Conservation (phyloP, 805 yeast genomes). For the Suhomyces pyralidae region DNA sequence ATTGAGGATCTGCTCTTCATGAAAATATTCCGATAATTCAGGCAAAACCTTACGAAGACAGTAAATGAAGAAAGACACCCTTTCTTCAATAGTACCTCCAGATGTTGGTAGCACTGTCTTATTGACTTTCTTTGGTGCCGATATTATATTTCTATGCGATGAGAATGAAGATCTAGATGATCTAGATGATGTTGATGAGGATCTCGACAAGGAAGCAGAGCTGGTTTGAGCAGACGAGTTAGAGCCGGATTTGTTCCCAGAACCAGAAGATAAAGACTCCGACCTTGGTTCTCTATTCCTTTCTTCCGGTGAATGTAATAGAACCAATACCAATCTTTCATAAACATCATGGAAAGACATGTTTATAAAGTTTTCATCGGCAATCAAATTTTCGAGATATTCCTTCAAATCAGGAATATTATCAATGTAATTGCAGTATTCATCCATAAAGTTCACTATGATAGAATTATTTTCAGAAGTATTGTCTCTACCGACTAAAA, state of each 20-base stretch:
- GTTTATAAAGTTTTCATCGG: constrained; percentile 24
- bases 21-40: constrained; percentile 69
- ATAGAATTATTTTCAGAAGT: constrained; percentile 22
- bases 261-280: neutral
- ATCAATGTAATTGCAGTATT: constrained; percentile 38
- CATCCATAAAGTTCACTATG: constrained; percentile 33
- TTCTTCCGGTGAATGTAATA: constrained; percentile 69
- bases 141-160: neutral
- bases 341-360: constrained; percentile 65
- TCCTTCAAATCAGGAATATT: constrained; percentile 24
- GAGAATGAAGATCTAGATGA: constrained; percentile 3
- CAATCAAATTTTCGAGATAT: constrained; percentile 20
- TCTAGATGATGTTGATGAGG: neutral
- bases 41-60: constrained; percentile 64
- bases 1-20: constrained; percentile 74
- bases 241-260: constrained; percentile 5
- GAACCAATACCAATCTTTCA: constrained; percentile 72
- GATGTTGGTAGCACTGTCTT: constrained; percentile 45
- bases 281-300: constrained; percentile 6
- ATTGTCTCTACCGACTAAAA: constrained; percentile 52
- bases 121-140: constrained; percentile 21
- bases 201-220: neutral
- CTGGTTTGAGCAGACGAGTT: neutral
- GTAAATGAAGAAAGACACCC: constrained; percentile 65
- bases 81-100: constrained; percentile 64